These are phyloP conservation scores for Magnolia officinalis DNA, from an alignment of 164 flowering plant species.

Conservation along the genomic window DNA sequence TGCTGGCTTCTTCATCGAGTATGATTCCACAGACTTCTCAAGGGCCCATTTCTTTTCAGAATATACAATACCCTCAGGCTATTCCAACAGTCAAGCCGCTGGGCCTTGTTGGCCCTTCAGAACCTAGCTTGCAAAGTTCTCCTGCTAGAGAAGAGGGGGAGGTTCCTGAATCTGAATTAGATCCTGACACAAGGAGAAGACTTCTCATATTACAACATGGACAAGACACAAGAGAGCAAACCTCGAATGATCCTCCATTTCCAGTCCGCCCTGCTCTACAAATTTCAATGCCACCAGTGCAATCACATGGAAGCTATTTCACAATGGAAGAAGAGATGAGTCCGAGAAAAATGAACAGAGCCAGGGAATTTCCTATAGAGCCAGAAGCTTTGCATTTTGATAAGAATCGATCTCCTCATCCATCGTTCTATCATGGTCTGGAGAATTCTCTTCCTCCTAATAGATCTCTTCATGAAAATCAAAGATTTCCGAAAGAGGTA, in stretches of 20 bases:
- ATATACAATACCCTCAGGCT: slow-evolving; percentile 39
- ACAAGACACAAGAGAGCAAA: slow-evolving; percentile 70
- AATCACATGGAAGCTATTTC: slow-evolving; percentile 59
- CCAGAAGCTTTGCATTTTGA: slow-evolving; percentile 52
- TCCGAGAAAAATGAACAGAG: slow-evolving; percentile 43
- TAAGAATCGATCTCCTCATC: slow-evolving; percentile 46
- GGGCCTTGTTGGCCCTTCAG: slow-evolving; percentile 39
- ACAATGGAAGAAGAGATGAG: slow-evolving; percentile 72
- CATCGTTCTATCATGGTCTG: slow-evolving; percentile 51
- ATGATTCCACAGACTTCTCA: slow-evolving; percentile 37
- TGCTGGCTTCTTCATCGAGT: slow-evolving; percentile 40
- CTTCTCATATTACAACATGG: slow-evolving; percentile 98
- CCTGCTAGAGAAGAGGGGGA: slow-evolving; percentile 99
- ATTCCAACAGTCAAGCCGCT: slow-evolving; percentile 44
- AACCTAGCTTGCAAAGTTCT: slow-evolving; percentile 70
- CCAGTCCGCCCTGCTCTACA: slow-evolving; percentile 61
- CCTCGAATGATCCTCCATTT: slow-evolving; percentile 54
- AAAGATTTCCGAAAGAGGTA: slow-evolving; percentile 73
- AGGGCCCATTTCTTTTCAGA: slow-evolving; percentile 40
- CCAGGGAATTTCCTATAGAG: slow-evolving; percentile 59
- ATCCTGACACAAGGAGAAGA: slow-evolving; percentile 97
- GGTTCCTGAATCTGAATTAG: slow-evolving; percentile 95
- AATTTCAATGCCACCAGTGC: slow-evolving; percentile 48
- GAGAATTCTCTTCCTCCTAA: slow-evolving; percentile 49
- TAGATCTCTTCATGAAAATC: slow-evolving; percentile 53